phyloP scores from a whole-genome alignment of 495 filamentous ascomycete species.

The Neurospora terricola region DNA sequence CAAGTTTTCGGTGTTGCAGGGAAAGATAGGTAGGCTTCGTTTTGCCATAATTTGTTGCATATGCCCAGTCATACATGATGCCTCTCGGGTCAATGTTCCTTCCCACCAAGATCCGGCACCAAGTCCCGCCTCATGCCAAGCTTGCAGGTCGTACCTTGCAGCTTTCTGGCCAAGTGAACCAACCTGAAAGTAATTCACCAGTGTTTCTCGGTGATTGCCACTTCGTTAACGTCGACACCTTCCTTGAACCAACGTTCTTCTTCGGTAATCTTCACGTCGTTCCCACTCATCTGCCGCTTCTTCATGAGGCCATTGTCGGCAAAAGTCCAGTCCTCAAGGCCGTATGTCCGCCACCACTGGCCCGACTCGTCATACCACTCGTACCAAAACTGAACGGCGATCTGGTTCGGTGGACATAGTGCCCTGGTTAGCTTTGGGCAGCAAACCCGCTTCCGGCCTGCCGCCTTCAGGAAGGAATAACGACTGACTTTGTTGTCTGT shows the following conservation, averaged over 20 bases:
- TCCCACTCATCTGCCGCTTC: conserved; percentile 88
- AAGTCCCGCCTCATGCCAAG: neutral
- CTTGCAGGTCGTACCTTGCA: neutral
- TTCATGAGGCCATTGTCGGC: conserved; percentile 69
- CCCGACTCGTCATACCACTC: conserved; percentile 66
- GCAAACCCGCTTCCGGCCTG: neutral
- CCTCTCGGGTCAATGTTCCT: neutral
- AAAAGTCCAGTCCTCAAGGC: conserved; percentile 90
- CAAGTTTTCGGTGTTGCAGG: neutral
- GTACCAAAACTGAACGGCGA: conserved; percentile 91
- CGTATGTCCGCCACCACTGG: conserved; percentile 87
- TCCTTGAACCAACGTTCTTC: conserved; percentile 59
- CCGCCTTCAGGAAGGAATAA: neutral
- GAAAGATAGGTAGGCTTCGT: neutral
- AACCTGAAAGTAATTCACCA: conserved; percentile 41
- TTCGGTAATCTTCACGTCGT: conserved; percentile 63
- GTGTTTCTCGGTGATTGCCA: conserved; percentile 62
- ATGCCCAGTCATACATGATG: neutral
- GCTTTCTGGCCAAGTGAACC: neutral
- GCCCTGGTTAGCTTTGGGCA: neutral
- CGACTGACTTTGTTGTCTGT: conserved; percentile 44
- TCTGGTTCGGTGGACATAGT: conserved; percentile 24
- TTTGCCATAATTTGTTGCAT: neutral
- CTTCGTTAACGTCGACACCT: conserved; percentile 63
- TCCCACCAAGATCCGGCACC: neutral